Percentiles rank a stretch among this genome's conserved stretches.
Evolutionary conservation across 2,329 filamentous ascomycete species (phyloP).

Genomic region (Blumeria graminis): DNA sequence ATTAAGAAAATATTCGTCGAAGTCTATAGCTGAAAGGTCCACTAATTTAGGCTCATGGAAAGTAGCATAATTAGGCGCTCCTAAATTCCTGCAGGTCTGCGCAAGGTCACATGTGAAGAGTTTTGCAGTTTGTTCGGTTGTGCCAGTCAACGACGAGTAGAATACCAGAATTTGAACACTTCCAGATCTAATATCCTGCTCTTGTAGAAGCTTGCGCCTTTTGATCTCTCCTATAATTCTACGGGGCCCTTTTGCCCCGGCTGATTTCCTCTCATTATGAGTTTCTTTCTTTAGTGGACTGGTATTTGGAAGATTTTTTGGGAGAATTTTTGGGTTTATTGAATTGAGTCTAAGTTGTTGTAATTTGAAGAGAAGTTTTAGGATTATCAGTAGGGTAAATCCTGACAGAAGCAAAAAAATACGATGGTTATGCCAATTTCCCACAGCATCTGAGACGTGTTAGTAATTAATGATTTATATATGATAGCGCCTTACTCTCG

Average conservation of each 20-base stretch:
- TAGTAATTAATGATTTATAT: no score
- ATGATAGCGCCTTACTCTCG: no score
- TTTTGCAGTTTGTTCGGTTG: constrained; percentile 50
- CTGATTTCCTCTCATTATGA: constrained; percentile 7
- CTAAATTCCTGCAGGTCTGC: constrained; percentile 16
- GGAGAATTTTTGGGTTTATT: background rate
- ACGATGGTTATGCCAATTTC: constrained; percentile 1
- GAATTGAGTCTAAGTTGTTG: background rate
- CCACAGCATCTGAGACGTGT: background rate
- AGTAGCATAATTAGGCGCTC: constrained; percentile 10
- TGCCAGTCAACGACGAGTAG: constrained; percentile 71
- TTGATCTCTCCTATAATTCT: constrained; percentile 16
- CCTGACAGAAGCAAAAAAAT: background rate
- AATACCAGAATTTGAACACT: constrained; percentile 57
- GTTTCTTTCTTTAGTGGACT: constrained; percentile 9
- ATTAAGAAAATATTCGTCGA: constrained; percentile 76
- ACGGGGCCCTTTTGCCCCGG: constrained; percentile 15
- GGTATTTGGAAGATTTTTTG: constrained; percentile 3
- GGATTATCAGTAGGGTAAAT: background rate
- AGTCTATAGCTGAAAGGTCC: constrained; percentile 68
- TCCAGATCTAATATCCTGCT: constrained; percentile 13
- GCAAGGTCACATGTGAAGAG: constrained; percentile 33
- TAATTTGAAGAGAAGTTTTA: background rate
- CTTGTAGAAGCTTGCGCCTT: constrained; percentile 11
- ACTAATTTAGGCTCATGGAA: constrained; percentile 38